Evolutionary conservation across 2,329 filamentous ascomycete species (phyloP), one percentile per base, ranked within the genome.

Genomic region (Coleophoma cylindrospora): DNA sequence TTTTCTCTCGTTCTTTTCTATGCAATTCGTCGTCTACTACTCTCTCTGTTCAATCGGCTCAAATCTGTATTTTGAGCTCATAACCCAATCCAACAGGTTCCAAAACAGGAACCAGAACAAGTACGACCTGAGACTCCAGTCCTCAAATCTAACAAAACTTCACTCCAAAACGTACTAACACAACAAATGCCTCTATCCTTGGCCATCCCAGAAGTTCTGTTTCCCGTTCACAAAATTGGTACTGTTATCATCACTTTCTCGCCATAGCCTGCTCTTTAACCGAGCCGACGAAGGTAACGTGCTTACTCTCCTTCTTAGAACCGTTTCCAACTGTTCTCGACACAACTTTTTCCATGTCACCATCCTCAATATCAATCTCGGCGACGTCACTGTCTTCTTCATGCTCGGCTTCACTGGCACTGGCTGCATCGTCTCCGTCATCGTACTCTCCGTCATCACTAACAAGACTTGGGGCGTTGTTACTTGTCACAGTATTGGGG

Each of bases 371-470:
- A 27, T 76, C 76, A 50, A 85, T 82, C 59, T 85, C 81, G 27
- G 80, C 76, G 37, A 84, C 74, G 58, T 84, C 80, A 11, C 79
- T 79, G 21, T 80, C 80, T n/a, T 80, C 73, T 22, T 83, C 83
- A 36, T 79, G 70, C 14, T 68, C 68, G n/a, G 68, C 67, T 3
- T 70, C 74, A 44, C 66, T 67, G 1, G 71, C 55, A 41, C 70
- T 74, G 45, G 82, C 79, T 50, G 75, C 79, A 48, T 72, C 81
- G 50, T 86, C 82, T 1, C 84, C 88, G 49, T 86, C 84, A 57
- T 87, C 86, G 61, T 87, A 89, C 64, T 90, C 87, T 59, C 86
- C 85, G 62, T 90, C 86, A 67, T 91, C 87, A 68, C 86, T 89
- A 62, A 91, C 86, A 45, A 91, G 75, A 59, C 86, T 90, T 19